These are phyloP conservation scores for Amanita rimosa DNA, from an alignment of 768 basidiomycete genomes.

Conservation along the genomic window DNA sequence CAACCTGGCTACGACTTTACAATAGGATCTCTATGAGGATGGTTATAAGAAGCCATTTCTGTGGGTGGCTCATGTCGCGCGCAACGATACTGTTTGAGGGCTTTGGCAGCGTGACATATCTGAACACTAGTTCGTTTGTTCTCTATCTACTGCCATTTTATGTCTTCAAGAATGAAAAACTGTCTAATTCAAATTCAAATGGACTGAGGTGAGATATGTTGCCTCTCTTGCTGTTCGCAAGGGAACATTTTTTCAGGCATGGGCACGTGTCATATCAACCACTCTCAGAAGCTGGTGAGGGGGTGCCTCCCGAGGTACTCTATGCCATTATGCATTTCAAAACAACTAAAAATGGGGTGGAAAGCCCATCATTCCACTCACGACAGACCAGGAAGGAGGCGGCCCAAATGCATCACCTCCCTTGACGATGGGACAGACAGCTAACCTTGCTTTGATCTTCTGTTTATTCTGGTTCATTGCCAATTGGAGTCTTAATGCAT, in stretches of 20 bases:
- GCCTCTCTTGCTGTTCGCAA: neutral
- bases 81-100: neutral
- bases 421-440: constrained; percentile 60
- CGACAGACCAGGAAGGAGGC: neutral
- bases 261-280: constrained; percentile 16
- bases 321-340: neutral
- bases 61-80: constrained; percentile 21
- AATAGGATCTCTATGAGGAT: constrained; percentile 35
- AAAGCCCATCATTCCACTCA: neutral
- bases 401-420: neutral
- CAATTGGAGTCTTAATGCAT: constrained; percentile 84
- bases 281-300: constrained; percentile 10
- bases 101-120: constrained; percentile 68
- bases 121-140: constrained; percentile 84
- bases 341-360: neutral
- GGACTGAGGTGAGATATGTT: constrained; percentile 1
- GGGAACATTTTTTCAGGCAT: constrained; percentile 3
- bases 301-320: neutral
- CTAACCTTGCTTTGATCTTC: constrained; percentile 66
- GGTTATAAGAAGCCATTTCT: constrained; percentile 89
- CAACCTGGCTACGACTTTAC: neutral
- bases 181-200: neutral
- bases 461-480: constrained; percentile 90
- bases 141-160: constrained; percentile 59
- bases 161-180: neutral